Evolutionary conservation across 495 filamentous ascomycete species (phyloP), one percentile per base, ranked within the genome.

Genomic region (Hypoxylon rickii): DNA sequence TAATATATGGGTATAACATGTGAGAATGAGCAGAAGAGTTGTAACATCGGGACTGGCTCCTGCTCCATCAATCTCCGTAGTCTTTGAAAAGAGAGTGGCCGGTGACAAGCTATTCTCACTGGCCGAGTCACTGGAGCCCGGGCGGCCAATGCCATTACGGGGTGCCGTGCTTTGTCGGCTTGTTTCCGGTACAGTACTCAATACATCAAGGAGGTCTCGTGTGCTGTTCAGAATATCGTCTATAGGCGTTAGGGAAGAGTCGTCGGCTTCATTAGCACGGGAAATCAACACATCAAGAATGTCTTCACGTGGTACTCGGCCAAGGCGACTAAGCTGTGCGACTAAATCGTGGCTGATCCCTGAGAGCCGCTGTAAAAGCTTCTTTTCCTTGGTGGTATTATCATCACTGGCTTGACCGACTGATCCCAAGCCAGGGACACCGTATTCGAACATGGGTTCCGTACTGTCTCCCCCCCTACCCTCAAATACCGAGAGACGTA

Each of bases 1-100:
- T 26, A 53, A 26, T 2, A 66, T 39, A 15, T 63, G 45, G 13
- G 63, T 34, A 31, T 66, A 66, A 29, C 53, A 66, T 2, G 51
- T 44, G 26, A 63, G 54, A 13, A 59, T 43, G 41, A 59, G 59
- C 10, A 66, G 26, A 1, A 63, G 44, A 15, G 50, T 59, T 33
- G 63, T 22, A 18, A 50, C 26, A n/a, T 63, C 54, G 3, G 54
- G 15, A 17, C 5, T 16, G 7, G 22, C 15, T n/a, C 3, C 18
- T 3, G 44, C 16, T 24, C 6, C 20, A 15, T 29, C 20, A 5
- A 16, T 34, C 11, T 19, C n/a, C 21, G 55, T 19, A 11, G 19
- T 20, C 6, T 20, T 10, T 12, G 26, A 13, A 8, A 38, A 18
- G 13, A 38, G 10, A 4, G 12, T 20, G 16, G 44, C 37, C n/a